Conservation (phyloP, 768 basidiomycete genomes). For the Leccinellum albellum region DNA sequence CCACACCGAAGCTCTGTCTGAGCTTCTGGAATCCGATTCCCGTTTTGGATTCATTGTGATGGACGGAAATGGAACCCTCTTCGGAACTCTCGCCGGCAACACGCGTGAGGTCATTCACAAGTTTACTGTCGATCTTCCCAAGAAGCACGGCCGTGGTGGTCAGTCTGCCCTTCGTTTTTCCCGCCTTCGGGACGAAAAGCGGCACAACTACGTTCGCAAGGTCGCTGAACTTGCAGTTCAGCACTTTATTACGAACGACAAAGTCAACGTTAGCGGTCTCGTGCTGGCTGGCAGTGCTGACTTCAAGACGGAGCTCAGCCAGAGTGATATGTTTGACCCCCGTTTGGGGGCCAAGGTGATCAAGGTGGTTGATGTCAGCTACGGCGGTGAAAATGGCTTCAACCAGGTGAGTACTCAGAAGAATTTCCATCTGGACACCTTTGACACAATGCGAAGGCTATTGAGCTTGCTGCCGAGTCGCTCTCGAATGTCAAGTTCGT, state of each 20-base stretch:
- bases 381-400: constrained; percentile 98
- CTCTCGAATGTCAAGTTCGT: constrained; percentile 99
- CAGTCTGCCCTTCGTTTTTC: constrained; percentile 99
- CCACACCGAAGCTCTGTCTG: constrained; percentile 95
- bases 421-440: background rate
- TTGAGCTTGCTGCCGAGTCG: constrained; percentile 93
- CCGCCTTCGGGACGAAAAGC: constrained; percentile 97
- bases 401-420: constrained; percentile 69
- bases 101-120: constrained; percentile 97
- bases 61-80: constrained; percentile 97
- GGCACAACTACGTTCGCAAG: constrained; percentile 99
- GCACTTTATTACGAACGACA: constrained; percentile 96
- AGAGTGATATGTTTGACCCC: constrained; percentile 93
- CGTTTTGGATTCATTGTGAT: constrained; percentile 99
- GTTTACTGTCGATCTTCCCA: constrained; percentile 97
- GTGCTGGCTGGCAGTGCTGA: constrained; percentile 97
- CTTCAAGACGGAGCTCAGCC: constrained; percentile 96
- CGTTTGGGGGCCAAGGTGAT: constrained; percentile 88
- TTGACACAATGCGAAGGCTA: constrained; percentile 55
- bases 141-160: constrained; percentile 99
- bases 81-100: constrained; percentile 93
- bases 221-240: constrained; percentile 96
- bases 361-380: constrained; percentile 98
- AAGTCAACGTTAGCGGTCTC: constrained; percentile 95
- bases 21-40: constrained; percentile 94